phyloP scores from a whole-genome alignment of 768 basidiomycete species.

The Asterophora lycoperdoides region DNA sequence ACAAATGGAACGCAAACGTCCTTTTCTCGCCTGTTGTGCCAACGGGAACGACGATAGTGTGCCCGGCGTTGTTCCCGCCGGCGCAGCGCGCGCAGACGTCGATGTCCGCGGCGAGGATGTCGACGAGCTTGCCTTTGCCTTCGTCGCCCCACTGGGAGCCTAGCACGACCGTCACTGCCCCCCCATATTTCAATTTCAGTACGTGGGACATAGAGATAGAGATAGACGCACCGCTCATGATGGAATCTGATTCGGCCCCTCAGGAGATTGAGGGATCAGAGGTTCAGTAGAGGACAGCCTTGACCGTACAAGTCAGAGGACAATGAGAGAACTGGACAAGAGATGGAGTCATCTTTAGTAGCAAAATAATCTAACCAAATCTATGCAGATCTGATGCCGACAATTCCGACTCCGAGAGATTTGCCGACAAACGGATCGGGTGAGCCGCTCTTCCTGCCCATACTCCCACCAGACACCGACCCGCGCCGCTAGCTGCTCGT shows the following conservation, averaged over 20 bases:
- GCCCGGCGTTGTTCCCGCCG: constrained; percentile 98
- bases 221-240: constrained; percentile 6
- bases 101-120: constrained; percentile 84
- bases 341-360: too few species aligned
- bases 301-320: too few species aligned
- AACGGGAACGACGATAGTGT: constrained; percentile 87
- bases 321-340: too few species aligned
- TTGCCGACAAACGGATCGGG: background rate
- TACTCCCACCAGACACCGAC: background rate
- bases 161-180: constrained; percentile 65
- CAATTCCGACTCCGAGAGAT: background rate
- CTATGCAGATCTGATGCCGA: too few species aligned
- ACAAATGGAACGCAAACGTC: constrained; percentile 92
- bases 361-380: too few species aligned
- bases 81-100: constrained; percentile 96
- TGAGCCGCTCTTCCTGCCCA: background rate
- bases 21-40: constrained; percentile 67
- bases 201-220: background rate
- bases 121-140: constrained; percentile 94
- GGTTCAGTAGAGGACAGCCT: too few species aligned
- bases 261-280: too few species aligned
- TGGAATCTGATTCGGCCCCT: background rate
- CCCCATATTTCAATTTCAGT: too few species aligned
- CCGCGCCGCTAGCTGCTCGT: background rate
- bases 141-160: constrained; percentile 93